Evolutionary conservation across 2,329 filamentous ascomycete genomes (phyloP).

Genomic region (Bipolaris cookei): DNA sequence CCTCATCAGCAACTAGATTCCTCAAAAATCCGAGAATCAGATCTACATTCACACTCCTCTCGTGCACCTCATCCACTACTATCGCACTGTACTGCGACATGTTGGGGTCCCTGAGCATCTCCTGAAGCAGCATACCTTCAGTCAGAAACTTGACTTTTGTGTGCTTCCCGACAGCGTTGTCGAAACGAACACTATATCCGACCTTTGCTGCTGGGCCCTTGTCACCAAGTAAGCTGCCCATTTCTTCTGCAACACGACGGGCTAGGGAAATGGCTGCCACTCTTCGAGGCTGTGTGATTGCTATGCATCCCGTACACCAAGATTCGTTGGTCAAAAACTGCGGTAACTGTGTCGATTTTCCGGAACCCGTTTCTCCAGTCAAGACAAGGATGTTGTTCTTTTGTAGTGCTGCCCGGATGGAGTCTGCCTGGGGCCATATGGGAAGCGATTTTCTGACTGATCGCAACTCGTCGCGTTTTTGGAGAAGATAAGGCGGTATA

Average conservation of each 20-base stretch:
- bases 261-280: constrained; percentile 93
- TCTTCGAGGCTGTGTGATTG: constrained; percentile 90
- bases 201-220: constrained; percentile 69
- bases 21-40: constrained; percentile 87
- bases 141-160: constrained; percentile 92
- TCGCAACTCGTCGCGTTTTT: constrained; percentile 57
- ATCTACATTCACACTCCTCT: constrained; percentile 93
- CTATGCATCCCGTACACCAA: constrained; percentile 82
- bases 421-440: constrained; percentile 75
- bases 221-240: constrained; percentile 68
- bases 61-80: constrained; percentile 95
- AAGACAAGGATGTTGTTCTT: constrained; percentile 78
- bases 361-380: constrained; percentile 92
- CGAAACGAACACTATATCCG: constrained; percentile 94
- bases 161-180: constrained; percentile 81
- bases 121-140: constrained; percentile 94
- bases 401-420: constrained; percentile 69
- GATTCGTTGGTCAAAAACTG: constrained; percentile 82
- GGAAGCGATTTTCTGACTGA: constrained; percentile 71
- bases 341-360: constrained; percentile 95
- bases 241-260: constrained; percentile 83
- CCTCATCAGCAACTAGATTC: constrained; percentile 70
- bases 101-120: constrained; percentile 84
- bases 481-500: constrained; percentile 37
- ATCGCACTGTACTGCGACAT: constrained; percentile 87